phyloP scores from a whole-genome alignment of 169 alveolate genomes.

The Neospora caninum region DNA sequence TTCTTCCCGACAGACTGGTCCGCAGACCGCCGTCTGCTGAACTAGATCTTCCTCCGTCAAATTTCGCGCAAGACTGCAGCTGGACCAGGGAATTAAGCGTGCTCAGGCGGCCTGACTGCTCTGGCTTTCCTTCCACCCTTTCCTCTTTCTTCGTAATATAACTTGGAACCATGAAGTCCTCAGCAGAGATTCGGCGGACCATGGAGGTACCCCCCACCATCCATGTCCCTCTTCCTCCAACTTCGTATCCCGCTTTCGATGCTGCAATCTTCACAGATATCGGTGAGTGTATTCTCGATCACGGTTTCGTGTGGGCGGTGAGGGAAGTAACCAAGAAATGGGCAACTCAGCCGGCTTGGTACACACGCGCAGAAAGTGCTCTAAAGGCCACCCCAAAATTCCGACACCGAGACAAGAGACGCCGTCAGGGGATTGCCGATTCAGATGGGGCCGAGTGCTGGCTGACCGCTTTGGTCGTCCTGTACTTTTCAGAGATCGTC shows the following conservation, averaged over 20 bases:
- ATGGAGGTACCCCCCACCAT: slow-evolving; percentile 12
- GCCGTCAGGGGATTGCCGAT: no score
- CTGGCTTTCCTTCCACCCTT: neutral
- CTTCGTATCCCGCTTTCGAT: slow-evolving; percentile 13
- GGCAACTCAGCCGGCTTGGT: no score
- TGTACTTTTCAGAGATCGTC: no score
- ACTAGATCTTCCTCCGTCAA: neutral
- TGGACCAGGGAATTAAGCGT: neutral
- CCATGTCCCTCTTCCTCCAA: slow-evolving; percentile 15
- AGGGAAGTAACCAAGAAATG: neutral
- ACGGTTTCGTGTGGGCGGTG: neutral
- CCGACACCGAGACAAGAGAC: no score
- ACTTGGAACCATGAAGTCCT: neutral
- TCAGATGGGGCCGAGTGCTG: no score
- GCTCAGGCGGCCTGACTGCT: neutral
- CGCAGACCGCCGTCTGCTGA: neutral
- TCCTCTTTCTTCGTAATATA: neutral
- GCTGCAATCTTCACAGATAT: slow-evolving; percentile 9
- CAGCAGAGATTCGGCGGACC: slow-evolving; percentile 5
- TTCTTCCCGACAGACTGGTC: neutral
- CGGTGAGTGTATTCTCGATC: neutral
- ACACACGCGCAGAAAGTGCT: no score
- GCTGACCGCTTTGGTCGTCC: no score
- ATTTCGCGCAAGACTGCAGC: neutral
- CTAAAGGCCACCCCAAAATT: no score